A percentile compares a stretch with the other conserved stretches of the same genome.
phyloP scores from a whole-genome alignment of 2,329 filamentous ascomycete species.

The Microsporum ferrugineum region DNA sequence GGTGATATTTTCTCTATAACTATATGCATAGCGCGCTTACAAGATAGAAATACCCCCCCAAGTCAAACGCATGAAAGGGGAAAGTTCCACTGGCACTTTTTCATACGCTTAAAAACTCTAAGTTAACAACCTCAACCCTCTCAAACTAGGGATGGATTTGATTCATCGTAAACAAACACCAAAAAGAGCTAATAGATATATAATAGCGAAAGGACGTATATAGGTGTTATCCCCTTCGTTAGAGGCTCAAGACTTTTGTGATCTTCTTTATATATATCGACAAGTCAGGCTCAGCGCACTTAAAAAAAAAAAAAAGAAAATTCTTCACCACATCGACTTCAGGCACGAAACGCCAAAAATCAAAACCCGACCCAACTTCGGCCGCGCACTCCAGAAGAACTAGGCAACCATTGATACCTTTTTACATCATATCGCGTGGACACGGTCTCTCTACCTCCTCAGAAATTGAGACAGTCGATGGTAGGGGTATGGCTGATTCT shows the following conservation, averaged over 20 bases:
- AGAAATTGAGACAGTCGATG: not conserved
- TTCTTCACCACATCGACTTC: not conserved
- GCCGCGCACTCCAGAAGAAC: not conserved
- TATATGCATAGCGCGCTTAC: not conserved
- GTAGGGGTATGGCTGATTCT: conserved; percentile 1
- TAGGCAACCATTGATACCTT: not conserved
- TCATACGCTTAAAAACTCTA: not conserved
- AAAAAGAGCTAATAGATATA: too few relatives aligned
- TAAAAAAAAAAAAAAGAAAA: not conserved
- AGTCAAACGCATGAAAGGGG: too few relatives aligned
- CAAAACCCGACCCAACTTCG: not conserved
- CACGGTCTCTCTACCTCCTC: not conserved
- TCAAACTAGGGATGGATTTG: not conserved
- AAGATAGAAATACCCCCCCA: not conserved
- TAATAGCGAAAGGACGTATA: not conserved
- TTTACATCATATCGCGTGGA: not conserved
- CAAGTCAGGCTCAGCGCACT: too few relatives aligned
- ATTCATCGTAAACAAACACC: not conserved
- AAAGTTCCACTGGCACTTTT: not conserved
- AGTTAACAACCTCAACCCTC: not conserved
- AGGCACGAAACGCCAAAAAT: not conserved
- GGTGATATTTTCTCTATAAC: too few relatives aligned
- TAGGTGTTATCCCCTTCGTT: not conserved
- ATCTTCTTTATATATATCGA: not conserved
- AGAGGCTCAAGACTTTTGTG: not conserved